Percentiles rank a stretch among this genome's conserved stretches.
Conservation (phyloP, 192 early-diverging fungal genomes). For the Gamsiella multidivaricata region DNA sequence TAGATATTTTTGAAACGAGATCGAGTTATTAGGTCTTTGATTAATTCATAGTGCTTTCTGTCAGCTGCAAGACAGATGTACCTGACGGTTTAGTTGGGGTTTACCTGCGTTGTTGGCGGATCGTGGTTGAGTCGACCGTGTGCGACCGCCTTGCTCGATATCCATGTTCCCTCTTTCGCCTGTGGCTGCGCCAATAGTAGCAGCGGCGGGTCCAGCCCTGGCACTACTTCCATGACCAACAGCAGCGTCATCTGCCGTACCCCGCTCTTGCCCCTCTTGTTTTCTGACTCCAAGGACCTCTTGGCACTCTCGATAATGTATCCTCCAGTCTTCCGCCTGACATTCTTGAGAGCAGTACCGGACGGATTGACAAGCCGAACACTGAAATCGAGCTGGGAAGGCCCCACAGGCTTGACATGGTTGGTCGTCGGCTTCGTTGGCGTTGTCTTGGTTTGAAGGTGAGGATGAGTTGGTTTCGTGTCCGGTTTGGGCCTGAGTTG, state of each 20-base stretch:
- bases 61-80: no score
- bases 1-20: neutral
- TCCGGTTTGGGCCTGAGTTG: neutral
- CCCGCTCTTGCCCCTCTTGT: constrained; percentile 2
- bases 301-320: constrained; percentile 61
- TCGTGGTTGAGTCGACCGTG: neutral
- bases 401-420: constrained; percentile 39
- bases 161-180: no score
- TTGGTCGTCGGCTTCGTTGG: constrained; percentile 24
- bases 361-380: constrained; percentile 46
- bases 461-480: neutral
- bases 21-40: no score
- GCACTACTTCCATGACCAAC: neutral
- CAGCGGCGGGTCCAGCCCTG: no score
- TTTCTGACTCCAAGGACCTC: constrained; percentile 35
- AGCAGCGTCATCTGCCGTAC: neutral
- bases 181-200: no score
- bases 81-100: no score
- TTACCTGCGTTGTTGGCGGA: no score
- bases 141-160: no score
- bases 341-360: constrained; percentile 73
- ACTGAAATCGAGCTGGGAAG: constrained; percentile 47
- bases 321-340: constrained; percentile 67
- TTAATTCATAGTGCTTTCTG: no score
- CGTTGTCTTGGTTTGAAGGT: no score